Percentiles rank a stretch among this genome's conserved stretches.
These are phyloP conservation scores for Lichenothelia convexa DNA, from an alignment of 495 filamentous ascomycete species.

Conservation along the genomic window DNA sequence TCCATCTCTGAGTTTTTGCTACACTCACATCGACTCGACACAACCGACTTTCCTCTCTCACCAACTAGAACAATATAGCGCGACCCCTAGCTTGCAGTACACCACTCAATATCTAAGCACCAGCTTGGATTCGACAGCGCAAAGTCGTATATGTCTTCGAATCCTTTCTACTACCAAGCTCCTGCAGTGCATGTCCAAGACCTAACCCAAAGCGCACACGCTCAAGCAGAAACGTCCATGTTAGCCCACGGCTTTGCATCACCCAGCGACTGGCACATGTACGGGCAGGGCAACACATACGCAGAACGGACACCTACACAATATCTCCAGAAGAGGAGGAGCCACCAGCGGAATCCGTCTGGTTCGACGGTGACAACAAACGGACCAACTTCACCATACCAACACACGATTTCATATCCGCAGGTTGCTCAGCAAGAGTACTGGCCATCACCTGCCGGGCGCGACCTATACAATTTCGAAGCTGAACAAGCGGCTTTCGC, in stretches of 20 bases:
- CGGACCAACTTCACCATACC: slow-evolving; percentile 17
- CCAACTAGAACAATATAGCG: too few relatives aligned
- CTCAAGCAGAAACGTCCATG: too few relatives aligned
- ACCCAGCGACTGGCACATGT: neutral
- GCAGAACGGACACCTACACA: neutral
- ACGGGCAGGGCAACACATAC: neutral
- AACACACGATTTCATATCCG: slow-evolving; percentile 12
- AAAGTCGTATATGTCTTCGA: too few relatives aligned
- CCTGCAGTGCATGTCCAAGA: too few relatives aligned
- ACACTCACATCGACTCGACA: too few relatives aligned
- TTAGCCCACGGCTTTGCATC: slow-evolving; percentile 2
- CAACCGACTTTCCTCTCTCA: too few relatives aligned
- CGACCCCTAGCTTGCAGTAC: too few relatives aligned
- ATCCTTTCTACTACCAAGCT: too few relatives aligned
- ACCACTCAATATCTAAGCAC: too few relatives aligned
- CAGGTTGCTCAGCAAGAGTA: slow-evolving; percentile 20
- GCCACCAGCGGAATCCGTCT: slow-evolving; percentile 20
- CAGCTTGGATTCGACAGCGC: too few relatives aligned
- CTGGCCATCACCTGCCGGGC: slow-evolving; percentile 13
- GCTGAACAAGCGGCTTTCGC: slow-evolving; percentile 13
- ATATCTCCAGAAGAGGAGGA: slow-evolving; percentile 10
- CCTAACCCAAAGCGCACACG: too few relatives aligned
- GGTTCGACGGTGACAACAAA: slow-evolving; percentile 19
- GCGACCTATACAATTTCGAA: slow-evolving; percentile 10
- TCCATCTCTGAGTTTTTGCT: too few relatives aligned